These are phyloP conservation scores for Quercus alba DNA, from an alignment of 306 rosid species.

Conservation along the genomic window DNA sequence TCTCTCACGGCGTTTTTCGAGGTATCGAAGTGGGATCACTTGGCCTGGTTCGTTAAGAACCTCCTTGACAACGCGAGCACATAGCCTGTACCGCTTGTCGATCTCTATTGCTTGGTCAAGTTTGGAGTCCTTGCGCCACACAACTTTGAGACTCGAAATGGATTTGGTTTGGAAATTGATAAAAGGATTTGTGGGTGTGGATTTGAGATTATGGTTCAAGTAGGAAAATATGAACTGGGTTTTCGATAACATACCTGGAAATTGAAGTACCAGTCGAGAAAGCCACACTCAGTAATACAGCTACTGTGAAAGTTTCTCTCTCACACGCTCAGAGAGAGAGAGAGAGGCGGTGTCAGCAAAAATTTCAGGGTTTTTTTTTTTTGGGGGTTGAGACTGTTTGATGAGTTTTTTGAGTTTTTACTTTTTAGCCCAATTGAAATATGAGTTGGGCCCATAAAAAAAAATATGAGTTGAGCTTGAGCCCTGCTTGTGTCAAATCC, in stretches of 20 bases:
- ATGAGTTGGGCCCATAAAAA: too few relatives aligned
- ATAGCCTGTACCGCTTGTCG: slow-evolving; percentile 58
- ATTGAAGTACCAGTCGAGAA: background rate
- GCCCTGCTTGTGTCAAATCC: too few relatives aligned
- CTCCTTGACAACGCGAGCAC: slow-evolving; percentile 59
- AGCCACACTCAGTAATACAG: background rate
- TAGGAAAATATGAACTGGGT: slow-evolving; percentile 14
- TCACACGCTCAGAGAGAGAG: background rate
- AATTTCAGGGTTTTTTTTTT: too few relatives aligned
- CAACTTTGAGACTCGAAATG: slow-evolving; percentile 74
- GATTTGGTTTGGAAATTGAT: slow-evolving; percentile 17
- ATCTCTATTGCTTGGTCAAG: slow-evolving; percentile 72
- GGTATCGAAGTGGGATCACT: slow-evolving; percentile 53
- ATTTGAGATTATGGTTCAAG: slow-evolving; percentile 1
- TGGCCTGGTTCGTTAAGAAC: slow-evolving; percentile 64
- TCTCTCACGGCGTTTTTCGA: slow-evolving; percentile 71
- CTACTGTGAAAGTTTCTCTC: background rate
- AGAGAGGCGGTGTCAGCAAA: background rate
- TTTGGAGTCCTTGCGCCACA: slow-evolving; percentile 72
- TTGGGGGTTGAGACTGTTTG: too few relatives aligned
- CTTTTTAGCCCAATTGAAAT: too few relatives aligned
- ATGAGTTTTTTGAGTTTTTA: too few relatives aligned
- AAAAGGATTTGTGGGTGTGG: slow-evolving; percentile 13
- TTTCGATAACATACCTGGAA: slow-evolving; percentile 43
- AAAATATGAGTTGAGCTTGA: too few relatives aligned